Base-by-base conservation (phyloP, 352 stramenopile genomes). In the Phytophthora pluvialis region DNA sequence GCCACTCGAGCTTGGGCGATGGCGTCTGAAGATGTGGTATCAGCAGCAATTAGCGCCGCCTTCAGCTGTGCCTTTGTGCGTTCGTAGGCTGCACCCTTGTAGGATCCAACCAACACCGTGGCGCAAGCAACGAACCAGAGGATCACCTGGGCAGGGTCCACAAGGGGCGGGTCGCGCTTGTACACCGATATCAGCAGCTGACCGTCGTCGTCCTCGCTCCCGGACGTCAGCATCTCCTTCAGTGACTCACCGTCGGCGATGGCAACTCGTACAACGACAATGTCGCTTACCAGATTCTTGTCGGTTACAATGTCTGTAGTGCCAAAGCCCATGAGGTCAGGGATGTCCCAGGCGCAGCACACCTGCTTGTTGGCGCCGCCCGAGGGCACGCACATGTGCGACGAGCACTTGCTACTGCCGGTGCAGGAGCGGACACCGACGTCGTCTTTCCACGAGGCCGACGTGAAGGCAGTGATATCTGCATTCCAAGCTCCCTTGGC, bases 331-430 rank as follows among this genome's bases (percentile, higher is more conserved):
- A 94, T 93, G 53, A 73, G 65, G 56, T 94, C 83, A 5, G 83
- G 79, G 11, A 93, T 74, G 59, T 93, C 83, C 83, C 86, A 94
- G n/a, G 70, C 73, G 36, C 86, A 94, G 64, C 86, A 94, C 15
- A 94, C 82, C 43, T 72, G 65, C 47, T 88, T 78, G 13, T 82
- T 68, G 21, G 60, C 67, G 10, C 64, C 72, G 18, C 81, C 79
- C 16, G 72, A 86, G 0, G 86, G 86, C 31, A 93, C 75, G 43
- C 86, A 94, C 67, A 83, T 76, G 43, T 62, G 65, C 18, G 86
- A 92, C 15, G 71, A 68, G 49, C 86, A 94, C 47, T 55, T 64
- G 50, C 26, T 60, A 55, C 40, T 78, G 32, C 64, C 36, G 3
- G 70, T 78, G 53, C 84, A 93, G 15, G 67, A 73, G 12, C 75